A percentile compares a stretch with the other conserved stretches of the same genome.
phyloP scores from a whole-genome alignment of 164 flowering plant genomes.

The Chloranthus sessilifolius region DNA sequence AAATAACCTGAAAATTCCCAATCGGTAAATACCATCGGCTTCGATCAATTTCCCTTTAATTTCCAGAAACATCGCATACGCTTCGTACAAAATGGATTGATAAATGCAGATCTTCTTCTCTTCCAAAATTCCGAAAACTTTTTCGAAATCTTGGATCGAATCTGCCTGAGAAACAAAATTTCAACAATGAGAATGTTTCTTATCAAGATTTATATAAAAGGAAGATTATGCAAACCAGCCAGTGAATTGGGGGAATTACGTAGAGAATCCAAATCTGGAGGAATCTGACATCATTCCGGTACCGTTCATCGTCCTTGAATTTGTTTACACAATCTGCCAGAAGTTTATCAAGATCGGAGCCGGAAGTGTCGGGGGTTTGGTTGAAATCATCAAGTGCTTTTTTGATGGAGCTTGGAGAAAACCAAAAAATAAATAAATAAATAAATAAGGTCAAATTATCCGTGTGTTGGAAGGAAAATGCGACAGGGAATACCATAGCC shows the following conservation, averaged over 20 bases:
- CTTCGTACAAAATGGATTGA: constrained; percentile 54
- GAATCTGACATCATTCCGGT: constrained; percentile 67
- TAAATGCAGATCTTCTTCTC: constrained; percentile 38
- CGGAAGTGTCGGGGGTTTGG: constrained; percentile 11
- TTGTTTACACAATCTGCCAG: constrained; percentile 38
- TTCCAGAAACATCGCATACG: constrained; percentile 65
- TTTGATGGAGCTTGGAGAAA: constrained; percentile 42
- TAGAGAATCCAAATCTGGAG: constrained; percentile 82
- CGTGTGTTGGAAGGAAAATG: too few species aligned
- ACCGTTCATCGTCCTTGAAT: constrained; percentile 52
- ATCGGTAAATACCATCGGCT: constrained; percentile 50
- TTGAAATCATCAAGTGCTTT: constrained; percentile 28
- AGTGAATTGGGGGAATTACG: constrained; percentile 30
- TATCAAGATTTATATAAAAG: too few species aligned
- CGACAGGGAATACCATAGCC: too few species aligned
- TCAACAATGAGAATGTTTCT: not conserved
- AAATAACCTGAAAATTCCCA: constrained; percentile 70
- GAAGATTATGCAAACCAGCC: too few species aligned
- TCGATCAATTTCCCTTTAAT: constrained; percentile 55
- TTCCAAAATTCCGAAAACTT: constrained; percentile 48
- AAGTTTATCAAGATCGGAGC: constrained; percentile 33
- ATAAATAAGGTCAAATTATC: not conserved
- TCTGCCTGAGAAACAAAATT: constrained; percentile 44
- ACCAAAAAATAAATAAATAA: not conserved
- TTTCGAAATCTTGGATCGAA: constrained; percentile 41